Base-by-base conservation (phyloP, 2,329 filamentous ascomycete genomes). In the Epichloe aotearoae region DNA sequence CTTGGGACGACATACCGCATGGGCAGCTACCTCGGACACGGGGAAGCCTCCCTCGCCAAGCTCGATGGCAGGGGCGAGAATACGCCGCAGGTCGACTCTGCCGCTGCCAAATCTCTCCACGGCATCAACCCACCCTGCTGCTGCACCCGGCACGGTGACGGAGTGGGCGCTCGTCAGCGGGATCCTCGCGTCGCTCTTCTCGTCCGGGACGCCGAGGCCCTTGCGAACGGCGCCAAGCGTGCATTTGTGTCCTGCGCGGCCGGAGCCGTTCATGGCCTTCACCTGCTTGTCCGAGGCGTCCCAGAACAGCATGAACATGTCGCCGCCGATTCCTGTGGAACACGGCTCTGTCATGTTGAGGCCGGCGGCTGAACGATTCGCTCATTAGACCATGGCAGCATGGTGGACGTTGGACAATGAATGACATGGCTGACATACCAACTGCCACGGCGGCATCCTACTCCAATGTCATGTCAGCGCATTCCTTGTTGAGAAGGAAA, bases 391-490 rank as follows among this genome's bases (percentile, higher is more conserved):
- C 15, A 11, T 19, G 15, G 15, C 38, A 11, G 15, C 38, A 11
- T 17, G 38, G 17, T 40, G 34, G 12, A 19, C 8, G 3, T 36
- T 8, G n/a, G 30, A 11, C 7, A 30, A 36, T 46, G 33, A 30
- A 36, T 46, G 33, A 46, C 3, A 23, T 26, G 33, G 14, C 6
- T 7, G 17, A 54, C 58, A 10, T 73, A 86, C 84, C 84, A 54
- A 95, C 88, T 42, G 93, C 93, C 4, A 97, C 88, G 8, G 93
- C 91, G n/a, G 93, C 91, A 73, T 97, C 91, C 88, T 94, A 12
- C 0, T 39, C 49, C 17, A n/a, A 7, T 12, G 6, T 30, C 26
- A 30, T 4, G 47, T 57, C 10, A 62, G 49, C 33, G 7, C 14
- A 23, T 19, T 19, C 10, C 7, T 17, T 5, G 20, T n/a, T 23